Conservation (phyloP, 2,329 filamentous ascomycete genomes). For the Xylaria sp. region DNA sequence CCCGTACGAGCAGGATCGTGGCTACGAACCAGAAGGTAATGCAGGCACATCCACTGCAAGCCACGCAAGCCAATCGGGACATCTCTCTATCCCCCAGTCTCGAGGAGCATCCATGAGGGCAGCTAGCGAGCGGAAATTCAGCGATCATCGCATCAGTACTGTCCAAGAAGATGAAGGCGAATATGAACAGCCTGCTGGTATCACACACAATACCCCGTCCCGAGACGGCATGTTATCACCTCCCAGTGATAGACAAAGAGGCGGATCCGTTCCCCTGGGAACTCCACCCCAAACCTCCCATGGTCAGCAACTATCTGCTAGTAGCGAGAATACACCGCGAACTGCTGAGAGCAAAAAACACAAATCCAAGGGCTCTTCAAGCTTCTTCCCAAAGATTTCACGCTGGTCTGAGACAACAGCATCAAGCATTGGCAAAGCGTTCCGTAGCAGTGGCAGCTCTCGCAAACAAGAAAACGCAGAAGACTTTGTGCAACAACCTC, state of each 20-base stretch:
- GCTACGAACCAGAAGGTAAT: constrained; percentile 86
- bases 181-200: constrained; percentile 57
- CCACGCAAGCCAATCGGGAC: constrained; percentile 79
- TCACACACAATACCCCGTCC: constrained; percentile 65
- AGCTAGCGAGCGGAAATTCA: constrained; percentile 67
- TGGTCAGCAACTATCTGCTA: constrained; percentile 60
- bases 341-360: constrained; percentile 85
- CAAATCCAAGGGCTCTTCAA: constrained; percentile 83
- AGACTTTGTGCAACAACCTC: constrained; percentile 66
- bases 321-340: constrained; percentile 82
- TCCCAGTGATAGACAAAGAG: constrained; percentile 63
- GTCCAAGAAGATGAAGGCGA: constrained; percentile 87
- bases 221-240: constrained; percentile 72
- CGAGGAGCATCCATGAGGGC: constrained; percentile 58
- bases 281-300: constrained; percentile 66
- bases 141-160: constrained; percentile 87
- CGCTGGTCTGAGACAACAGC: constrained; percentile 97
- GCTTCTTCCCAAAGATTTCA: constrained; percentile 90
- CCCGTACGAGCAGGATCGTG: constrained; percentile 75
- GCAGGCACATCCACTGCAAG: constrained; percentile 79
- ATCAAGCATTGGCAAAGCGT: constrained; percentile 83
- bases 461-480: constrained; percentile 70
- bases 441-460: constrained; percentile 72
- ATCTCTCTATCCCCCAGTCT: constrained; percentile 70
- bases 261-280: constrained; percentile 64